phyloP scores from a whole-genome alignment of 2,329 filamentous ascomycete species.

The Penicillium sp. region DNA sequence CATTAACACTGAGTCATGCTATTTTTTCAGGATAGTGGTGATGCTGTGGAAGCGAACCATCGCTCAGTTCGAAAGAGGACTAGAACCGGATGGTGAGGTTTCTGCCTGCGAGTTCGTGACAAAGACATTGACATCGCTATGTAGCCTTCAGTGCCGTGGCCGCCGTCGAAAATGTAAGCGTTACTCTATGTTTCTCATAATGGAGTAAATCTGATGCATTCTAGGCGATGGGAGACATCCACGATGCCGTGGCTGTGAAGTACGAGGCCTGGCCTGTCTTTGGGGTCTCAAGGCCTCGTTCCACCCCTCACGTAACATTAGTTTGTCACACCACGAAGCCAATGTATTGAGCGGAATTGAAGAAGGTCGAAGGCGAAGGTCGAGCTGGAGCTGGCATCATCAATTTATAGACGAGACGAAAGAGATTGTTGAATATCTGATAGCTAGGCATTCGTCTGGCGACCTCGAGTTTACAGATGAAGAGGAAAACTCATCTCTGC shows the following conservation, averaged over 20 bases:
- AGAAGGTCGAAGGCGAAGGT: not conserved
- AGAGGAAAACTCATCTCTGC: not conserved
- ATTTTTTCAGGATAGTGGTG: not conserved
- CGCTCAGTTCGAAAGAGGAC: conserved; percentile 4
- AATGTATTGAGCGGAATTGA: not conserved
- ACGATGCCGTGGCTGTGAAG: conserved; percentile 10
- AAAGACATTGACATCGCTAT: not conserved
- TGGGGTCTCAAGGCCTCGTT: conserved; percentile 18
- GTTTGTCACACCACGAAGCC: conserved; percentile 5
- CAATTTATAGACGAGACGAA: conserved; percentile 7
- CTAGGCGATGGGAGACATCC: conserved; percentile 13
- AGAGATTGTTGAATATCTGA: not conserved
- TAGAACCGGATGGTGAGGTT: conserved; percentile 5
- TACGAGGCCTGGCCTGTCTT: conserved; percentile 8
- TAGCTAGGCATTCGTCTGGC: not conserved
- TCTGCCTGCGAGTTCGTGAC: not conserved
- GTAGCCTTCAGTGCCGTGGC: conserved; percentile 4
- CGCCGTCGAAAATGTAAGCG: conserved; percentile 4
- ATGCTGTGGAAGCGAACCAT: not conserved
- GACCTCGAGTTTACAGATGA: not conserved
- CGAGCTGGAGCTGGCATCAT: not conserved
- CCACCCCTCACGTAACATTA: conserved; percentile 10
- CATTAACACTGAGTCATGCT: not conserved
- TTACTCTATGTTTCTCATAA: not conserved
- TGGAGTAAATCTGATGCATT: not conserved